phyloP scores from a whole-genome alignment of 2,329 filamentous ascomycete species.

The Furcasterigmium furcatum region DNA sequence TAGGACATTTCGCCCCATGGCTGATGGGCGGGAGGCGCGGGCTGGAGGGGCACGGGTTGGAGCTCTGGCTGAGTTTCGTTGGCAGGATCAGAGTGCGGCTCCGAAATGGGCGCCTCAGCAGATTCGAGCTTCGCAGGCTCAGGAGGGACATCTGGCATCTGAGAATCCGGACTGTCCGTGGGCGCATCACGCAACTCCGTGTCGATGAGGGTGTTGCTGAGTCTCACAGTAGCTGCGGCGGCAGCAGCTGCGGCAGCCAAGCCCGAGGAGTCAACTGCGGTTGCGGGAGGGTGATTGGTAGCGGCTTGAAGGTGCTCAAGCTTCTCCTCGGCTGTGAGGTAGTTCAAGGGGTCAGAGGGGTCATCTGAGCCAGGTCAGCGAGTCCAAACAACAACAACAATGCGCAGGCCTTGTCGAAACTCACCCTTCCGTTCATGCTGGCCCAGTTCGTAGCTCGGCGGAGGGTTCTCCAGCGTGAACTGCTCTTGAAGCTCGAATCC shows the following conservation, averaged over 20 bases:
- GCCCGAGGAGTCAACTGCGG: constrained; percentile 41
- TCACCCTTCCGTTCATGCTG: constrained; percentile 32
- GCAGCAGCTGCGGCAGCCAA: constrained; percentile 52
- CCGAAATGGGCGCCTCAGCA: neutral
- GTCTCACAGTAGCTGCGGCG: constrained; percentile 53
- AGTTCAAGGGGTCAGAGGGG: constrained; percentile 14
- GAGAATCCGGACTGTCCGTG: neutral
- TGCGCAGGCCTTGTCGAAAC: no score
- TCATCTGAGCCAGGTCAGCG: constrained; percentile 6
- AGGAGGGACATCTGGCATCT: neutral
- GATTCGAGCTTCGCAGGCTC: neutral
- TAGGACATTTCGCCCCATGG: constrained; percentile 55
- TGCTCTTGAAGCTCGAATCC: constrained; percentile 56
- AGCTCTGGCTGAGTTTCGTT: constrained; percentile 6
- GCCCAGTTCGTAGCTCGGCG: constrained; percentile 42
- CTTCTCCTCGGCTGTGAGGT: constrained; percentile 36
- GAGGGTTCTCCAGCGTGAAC: constrained; percentile 54
- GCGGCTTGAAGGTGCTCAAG: constrained; percentile 46
- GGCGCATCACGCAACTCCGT: constrained; percentile 33
- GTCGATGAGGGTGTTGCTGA: constrained; percentile 53
- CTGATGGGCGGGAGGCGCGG: constrained; percentile 22
- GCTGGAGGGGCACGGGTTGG: constrained; percentile 17
- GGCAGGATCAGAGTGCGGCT: neutral
- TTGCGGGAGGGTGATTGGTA: constrained; percentile 25
- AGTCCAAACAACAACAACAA: neutral